A percentile compares a stretch with the other conserved stretches of the same genome.
These are phyloP conservation scores for Yamadazyma takamatsuzukensis DNA, from an alignment of 805 yeast genomes.

Conservation along the genomic window DNA sequence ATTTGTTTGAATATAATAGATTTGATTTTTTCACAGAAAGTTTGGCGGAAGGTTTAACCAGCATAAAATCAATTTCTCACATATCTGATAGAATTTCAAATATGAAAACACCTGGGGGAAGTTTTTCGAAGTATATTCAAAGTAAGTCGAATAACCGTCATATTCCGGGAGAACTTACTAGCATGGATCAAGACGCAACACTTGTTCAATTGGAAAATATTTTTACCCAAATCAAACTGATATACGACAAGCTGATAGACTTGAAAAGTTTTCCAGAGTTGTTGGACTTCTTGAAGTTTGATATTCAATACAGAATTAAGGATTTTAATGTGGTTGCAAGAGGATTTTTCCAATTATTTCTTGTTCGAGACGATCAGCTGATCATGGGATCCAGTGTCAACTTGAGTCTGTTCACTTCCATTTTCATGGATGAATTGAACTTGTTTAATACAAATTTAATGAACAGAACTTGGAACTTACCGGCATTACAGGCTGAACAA, in stretches of 20 bases:
- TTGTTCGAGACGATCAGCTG: conserved; percentile 59
- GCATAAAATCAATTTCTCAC: conserved; percentile 4
- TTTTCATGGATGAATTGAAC: conserved; percentile 41
- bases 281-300: conserved; percentile 22
- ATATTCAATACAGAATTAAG: conserved; percentile 19
- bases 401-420: conserved; percentile 21
- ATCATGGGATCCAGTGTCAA: conserved; percentile 46
- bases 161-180: conserved; percentile 33
- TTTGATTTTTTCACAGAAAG: conserved; percentile 12
- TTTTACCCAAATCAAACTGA: conserved; percentile 16
- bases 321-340: conserved; percentile 49
- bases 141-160: conserved; percentile 32
- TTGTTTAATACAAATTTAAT: conserved; percentile 13
- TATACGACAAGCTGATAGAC: conserved; percentile 16
- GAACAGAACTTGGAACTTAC: conserved; percentile 10
- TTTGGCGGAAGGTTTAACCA: conserved; percentile 15
- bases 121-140: conserved; percentile 36
- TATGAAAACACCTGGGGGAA: conserved; percentile 16
- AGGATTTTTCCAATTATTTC: conserved; percentile 58
- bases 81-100: no score
- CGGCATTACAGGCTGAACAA: conserved; percentile 2
- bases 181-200: conserved; percentile 18
- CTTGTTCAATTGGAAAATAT: conserved; percentile 16
- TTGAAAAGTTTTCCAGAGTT: conserved; percentile 22
- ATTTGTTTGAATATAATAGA: conserved; percentile 5